Percentiles rank a stretch among this genome's conserved stretches.
Conservation (phyloP, 225 moss, liverwort and hornwort species). For the Marchantia polymorpha region DNA sequence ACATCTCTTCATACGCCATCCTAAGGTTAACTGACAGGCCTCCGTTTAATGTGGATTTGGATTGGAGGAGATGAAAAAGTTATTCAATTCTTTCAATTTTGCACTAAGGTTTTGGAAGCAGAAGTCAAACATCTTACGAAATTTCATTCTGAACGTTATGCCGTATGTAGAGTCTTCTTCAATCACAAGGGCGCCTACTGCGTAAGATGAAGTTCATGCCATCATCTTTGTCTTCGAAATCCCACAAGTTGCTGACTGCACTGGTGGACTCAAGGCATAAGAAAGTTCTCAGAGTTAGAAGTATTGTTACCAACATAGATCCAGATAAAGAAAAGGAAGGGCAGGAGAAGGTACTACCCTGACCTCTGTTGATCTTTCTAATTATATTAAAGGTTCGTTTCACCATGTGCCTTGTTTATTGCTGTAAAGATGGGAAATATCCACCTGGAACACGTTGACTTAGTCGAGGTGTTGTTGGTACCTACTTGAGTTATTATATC, state of each 20-base stretch:
- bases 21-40: constrained; percentile 51
- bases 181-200: constrained; percentile 92
- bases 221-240: constrained; percentile 93
- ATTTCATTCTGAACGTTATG: background rate
- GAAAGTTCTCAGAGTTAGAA: constrained; percentile 93
- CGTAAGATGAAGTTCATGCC: constrained; percentile 99
- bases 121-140: background rate
- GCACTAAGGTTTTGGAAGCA: too few relatives aligned
- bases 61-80: background rate
- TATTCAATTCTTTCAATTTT: background rate
- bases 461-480: too few relatives aligned
- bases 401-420: background rate
- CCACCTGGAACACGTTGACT: too few relatives aligned
- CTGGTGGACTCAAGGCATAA: constrained; percentile 96
- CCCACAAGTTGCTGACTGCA: constrained; percentile 93
- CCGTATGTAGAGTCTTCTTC: constrained; percentile 65
- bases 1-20: constrained; percentile 93
- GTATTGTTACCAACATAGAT: constrained; percentile 78
- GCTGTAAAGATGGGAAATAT: too few relatives aligned
- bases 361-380: background rate
- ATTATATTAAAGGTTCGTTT: background rate
- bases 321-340: constrained; percentile 97
- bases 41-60: background rate
- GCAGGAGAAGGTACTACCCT: constrained; percentile 66
- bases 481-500: too few relatives aligned